Percentiles rank a stretch among this genome's conserved stretches.
phyloP scores from a whole-genome alignment of 768 basidiomycete species.

The Lactifluus subvellereus region DNA sequence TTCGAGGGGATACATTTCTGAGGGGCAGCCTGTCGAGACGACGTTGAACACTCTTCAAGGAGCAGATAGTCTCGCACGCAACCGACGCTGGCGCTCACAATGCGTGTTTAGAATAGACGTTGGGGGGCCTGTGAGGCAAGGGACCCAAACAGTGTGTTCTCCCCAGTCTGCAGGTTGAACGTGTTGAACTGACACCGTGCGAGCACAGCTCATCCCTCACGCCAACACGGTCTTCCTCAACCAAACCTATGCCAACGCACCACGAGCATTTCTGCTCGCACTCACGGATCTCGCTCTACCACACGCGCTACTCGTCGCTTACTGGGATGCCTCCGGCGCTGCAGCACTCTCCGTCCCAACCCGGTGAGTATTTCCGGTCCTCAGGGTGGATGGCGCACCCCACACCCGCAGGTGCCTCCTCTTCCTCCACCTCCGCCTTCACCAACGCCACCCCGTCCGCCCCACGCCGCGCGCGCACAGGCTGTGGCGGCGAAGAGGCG shows the following conservation, averaged over 20 bases:
- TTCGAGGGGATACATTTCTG: too few relatives aligned
- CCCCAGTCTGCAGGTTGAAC: neutral
- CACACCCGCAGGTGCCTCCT: slow-evolving; percentile 26
- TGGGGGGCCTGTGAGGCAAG: too few relatives aligned
- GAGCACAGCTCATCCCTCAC: slow-evolving; percentile 65
- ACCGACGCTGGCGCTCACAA: slow-evolving; percentile 25
- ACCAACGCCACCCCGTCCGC: neutral
- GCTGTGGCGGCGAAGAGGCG: slow-evolving; percentile 28
- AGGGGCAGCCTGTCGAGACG: too few relatives aligned
- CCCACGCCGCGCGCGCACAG: neutral
- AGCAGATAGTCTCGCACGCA: too few relatives aligned
- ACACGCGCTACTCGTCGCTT: slow-evolving; percentile 73
- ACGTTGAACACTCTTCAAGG: too few relatives aligned
- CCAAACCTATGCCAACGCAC: slow-evolving; percentile 57
- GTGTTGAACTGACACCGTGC: neutral
- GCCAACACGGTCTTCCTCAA: slow-evolving; percentile 80
- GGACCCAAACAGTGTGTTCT: slow-evolving; percentile 51
- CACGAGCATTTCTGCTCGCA: slow-evolving; percentile 73
- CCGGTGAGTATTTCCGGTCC: slow-evolving; percentile 78
- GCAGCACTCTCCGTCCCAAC: slow-evolving; percentile 79
- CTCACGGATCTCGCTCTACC: slow-evolving; percentile 59
- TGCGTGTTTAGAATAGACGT: too few relatives aligned
- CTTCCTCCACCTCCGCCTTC: slow-evolving; percentile 13
- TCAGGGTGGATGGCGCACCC: slow-evolving; percentile 69
- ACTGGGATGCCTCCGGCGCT: slow-evolving; percentile 76